phyloP scores from a whole-genome alignment of 805 yeast species.

The Metschnikowia corniflorae region DNA sequence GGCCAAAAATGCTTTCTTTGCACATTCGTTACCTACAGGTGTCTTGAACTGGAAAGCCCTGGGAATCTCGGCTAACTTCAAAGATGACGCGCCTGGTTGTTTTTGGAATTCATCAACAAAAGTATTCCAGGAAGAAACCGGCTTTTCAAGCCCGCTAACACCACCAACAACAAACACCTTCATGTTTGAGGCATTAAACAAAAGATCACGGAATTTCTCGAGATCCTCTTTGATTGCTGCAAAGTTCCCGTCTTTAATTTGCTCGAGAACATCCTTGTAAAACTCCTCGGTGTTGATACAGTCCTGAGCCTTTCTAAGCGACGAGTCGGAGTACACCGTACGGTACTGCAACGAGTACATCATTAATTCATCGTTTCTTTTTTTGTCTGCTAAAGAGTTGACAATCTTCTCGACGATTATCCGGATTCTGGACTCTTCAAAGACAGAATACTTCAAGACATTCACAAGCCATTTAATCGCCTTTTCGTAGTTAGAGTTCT shows the following conservation, averaged over 20 bases:
- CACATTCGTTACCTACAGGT: slow-evolving; percentile 49
- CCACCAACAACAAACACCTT: slow-evolving; percentile 74
- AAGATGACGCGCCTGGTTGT: slow-evolving; percentile 5
- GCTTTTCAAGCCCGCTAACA: slow-evolving; percentile 45
- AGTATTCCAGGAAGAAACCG: slow-evolving; percentile 57
- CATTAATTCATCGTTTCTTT: slow-evolving; percentile 62
- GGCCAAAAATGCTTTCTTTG: slow-evolving; percentile 55
- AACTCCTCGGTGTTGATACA: slow-evolving; percentile 58
- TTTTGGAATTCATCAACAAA: slow-evolving; percentile 26
- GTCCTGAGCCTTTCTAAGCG: slow-evolving; percentile 66
- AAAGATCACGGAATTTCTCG: slow-evolving; percentile 46
- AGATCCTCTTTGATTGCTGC: slow-evolving; percentile 45
- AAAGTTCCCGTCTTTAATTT: slow-evolving; percentile 55
- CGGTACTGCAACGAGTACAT: slow-evolving; percentile 59
- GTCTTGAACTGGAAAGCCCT: slow-evolving; percentile 53
- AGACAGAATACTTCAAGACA: slow-evolving; percentile 60
- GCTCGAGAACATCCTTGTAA: slow-evolving; percentile 40
- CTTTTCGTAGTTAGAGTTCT: slow-evolving; percentile 54
- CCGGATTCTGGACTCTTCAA: slow-evolving; percentile 69
- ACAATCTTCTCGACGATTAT: slow-evolving; percentile 61
- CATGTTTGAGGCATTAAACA: slow-evolving; percentile 57
- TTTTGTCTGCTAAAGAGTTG: slow-evolving; percentile 57
- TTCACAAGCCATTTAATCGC: slow-evolving; percentile 77
- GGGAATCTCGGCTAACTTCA: slow-evolving; percentile 40
- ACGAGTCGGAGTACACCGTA: slow-evolving; percentile 50